These are phyloP conservation scores for Arthrobotrys conoides DNA, from an alignment of 2,329 filamentous ascomycete species.

Conservation along the genomic window DNA sequence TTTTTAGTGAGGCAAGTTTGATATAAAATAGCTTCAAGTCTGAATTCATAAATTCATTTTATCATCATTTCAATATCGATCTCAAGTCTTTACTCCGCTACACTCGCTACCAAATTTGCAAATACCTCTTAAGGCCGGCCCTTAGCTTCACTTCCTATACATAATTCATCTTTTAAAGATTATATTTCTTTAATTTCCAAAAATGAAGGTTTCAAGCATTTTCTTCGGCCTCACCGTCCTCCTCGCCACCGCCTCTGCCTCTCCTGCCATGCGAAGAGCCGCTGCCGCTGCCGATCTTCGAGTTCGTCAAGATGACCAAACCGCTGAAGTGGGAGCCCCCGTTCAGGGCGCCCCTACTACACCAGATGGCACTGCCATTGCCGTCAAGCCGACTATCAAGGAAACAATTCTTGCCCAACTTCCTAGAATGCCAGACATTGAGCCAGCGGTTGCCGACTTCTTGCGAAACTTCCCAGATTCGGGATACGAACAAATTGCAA, in stretches of 20 bases:
- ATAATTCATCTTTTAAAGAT: neutral
- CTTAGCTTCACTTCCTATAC: constrained; percentile 9
- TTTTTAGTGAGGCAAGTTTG: neutral
- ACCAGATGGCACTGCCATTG: constrained; percentile 1
- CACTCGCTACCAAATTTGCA: neutral
- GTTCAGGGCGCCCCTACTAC: neutral
- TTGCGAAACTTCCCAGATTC: constrained; percentile 13
- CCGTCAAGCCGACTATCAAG: constrained; percentile 17
- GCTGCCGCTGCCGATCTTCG: constrained; percentile 3
- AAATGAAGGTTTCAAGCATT: constrained; percentile 16
- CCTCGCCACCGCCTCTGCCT: constrained; percentile 6
- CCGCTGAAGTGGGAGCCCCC: neutral
- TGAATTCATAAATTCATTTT: neutral
- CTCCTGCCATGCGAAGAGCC: constrained; percentile 1
- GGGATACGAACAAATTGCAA: constrained; percentile 1
- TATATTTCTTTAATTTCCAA: neutral
- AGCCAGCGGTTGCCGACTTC: neutral
- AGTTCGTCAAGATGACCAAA: neutral
- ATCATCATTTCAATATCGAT: neutral
- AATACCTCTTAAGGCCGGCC: neutral
- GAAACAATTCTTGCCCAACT: constrained; percentile 13
- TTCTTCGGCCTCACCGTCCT: constrained; percentile 14
- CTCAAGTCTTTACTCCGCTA: neutral
- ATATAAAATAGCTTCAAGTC: neutral
- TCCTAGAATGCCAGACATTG: neutral